A percentile compares a stretch with the other conserved stretches of the same genome.
Conservation (phyloP, 1,284 basidiomycete species). For the Heterobasidion irregulare region DNA sequence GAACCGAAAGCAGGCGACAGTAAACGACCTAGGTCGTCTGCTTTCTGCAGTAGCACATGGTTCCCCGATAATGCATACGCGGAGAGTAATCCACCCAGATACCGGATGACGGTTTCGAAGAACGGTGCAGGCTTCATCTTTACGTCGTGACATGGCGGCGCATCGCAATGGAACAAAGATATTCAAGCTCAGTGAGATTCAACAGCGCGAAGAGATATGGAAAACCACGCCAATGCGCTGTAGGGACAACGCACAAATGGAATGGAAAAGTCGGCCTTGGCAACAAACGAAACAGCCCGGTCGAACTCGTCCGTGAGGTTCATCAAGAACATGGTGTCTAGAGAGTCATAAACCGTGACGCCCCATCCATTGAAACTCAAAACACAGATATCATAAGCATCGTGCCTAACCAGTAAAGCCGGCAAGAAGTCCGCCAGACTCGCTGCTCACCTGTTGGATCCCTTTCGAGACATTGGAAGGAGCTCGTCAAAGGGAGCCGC, state of each 20-base stretch:
- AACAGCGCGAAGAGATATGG: no score
- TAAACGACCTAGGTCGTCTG: slow-evolving; percentile 42
- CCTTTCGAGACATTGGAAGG: slow-evolving; percentile 36
- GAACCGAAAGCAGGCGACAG: slow-evolving; percentile 46
- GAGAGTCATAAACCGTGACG: slow-evolving; percentile 66
- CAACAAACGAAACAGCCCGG: slow-evolving; percentile 57
- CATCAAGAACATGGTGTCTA: slow-evolving; percentile 83
- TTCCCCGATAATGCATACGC: slow-evolving; percentile 68
- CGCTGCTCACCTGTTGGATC: slow-evolving; percentile 40
- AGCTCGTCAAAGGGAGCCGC: slow-evolving; percentile 59
- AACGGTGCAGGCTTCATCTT: slow-evolving; percentile 41
- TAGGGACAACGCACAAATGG: slow-evolving; percentile 9
- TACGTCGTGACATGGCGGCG: neutral
- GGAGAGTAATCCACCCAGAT: slow-evolving; percentile 78
- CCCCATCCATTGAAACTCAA: slow-evolving; percentile 73
- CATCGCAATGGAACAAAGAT: no score
- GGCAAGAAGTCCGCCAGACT: neutral
- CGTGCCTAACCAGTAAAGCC: neutral
- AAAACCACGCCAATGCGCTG: no score
- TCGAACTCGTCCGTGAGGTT: slow-evolving; percentile 64
- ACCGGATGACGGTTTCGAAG: slow-evolving; percentile 86
- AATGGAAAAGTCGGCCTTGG: slow-evolving; percentile 42
- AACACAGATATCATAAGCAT: neutral
- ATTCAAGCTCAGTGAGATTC: no score
- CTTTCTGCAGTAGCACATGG: slow-evolving; percentile 33